These are phyloP conservation scores for Avena eriantha DNA, from an alignment of 176 grass and related monocot genomes.

Conservation along the genomic window DNA sequence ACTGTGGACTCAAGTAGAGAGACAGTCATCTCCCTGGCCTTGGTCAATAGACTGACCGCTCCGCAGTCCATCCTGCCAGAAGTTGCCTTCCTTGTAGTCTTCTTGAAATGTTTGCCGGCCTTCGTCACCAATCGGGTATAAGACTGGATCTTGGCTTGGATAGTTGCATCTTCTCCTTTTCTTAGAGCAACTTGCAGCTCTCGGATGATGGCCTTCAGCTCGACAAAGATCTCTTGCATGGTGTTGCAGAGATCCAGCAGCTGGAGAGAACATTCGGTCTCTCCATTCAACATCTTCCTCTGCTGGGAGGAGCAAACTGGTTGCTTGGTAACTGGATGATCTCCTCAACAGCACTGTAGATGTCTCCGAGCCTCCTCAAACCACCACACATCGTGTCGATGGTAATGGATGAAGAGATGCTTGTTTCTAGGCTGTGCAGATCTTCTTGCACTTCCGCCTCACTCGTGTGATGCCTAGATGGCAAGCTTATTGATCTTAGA, in stretches of 20 bases:
- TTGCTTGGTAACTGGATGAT: conserved; percentile 35
- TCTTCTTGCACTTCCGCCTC: conserved; percentile 32
- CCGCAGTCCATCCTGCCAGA: not conserved
- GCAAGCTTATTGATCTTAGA: conserved; percentile 43
- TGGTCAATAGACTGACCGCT: conserved; percentile 17
- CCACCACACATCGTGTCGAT: conserved; percentile 9
- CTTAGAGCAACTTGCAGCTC: conserved; percentile 45
- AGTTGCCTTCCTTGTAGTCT: not conserved
- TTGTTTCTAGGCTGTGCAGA: conserved; percentile 40
- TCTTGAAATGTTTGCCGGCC: conserved; percentile 43
- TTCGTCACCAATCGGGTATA: conserved; percentile 42
- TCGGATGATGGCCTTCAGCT: conserved; percentile 45
- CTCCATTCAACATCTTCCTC: conserved; percentile 56
- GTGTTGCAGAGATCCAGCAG: conserved; percentile 52
- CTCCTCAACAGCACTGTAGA: conserved; percentile 44
- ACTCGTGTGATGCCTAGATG: conserved; percentile 42
- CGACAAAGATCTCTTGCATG: conserved; percentile 38
- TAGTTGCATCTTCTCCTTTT: conserved; percentile 41
- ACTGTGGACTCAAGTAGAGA: conserved; percentile 26
- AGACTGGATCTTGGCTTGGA: conserved; percentile 48
- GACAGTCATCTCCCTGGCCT: conserved; percentile 40
- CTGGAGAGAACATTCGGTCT: conserved; percentile 8
- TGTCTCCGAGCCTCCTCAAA: conserved; percentile 29
- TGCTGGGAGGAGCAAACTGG: conserved; percentile 14
- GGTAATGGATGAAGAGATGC: conserved; percentile 27